These are phyloP conservation scores for Picocystis sp. DNA, from an alignment of 163 green algal species.

Conservation along the genomic window DNA sequence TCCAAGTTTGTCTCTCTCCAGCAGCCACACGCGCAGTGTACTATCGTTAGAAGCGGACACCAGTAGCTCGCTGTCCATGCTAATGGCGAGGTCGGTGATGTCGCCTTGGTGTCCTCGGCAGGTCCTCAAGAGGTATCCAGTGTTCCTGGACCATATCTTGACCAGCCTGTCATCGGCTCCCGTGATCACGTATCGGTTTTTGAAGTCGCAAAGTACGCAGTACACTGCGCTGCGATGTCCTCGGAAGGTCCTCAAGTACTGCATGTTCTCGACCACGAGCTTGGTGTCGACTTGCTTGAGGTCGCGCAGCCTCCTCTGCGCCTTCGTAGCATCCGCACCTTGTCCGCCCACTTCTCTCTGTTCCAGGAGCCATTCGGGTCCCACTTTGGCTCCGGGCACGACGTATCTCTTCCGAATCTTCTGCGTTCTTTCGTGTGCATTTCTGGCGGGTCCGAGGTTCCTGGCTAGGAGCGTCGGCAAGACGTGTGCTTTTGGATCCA, in stretches of 20 bases:
- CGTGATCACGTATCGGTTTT: slow-evolving; percentile 36
- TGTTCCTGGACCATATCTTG: slow-evolving; percentile 62
- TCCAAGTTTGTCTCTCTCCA: slow-evolving; percentile 27
- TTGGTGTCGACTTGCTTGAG: too few relatives aligned
- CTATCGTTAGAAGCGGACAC: slow-evolving; percentile 42
- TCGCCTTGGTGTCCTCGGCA: slow-evolving; percentile 55
- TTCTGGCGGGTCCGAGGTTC: too few relatives aligned
- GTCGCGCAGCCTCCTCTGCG: too few relatives aligned
- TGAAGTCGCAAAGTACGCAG: slow-evolving; percentile 39
- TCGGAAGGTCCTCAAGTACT: slow-evolving; percentile 31
- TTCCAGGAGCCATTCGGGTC: too few relatives aligned
- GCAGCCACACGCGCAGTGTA: slow-evolving; percentile 45
- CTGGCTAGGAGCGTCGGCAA: too few relatives aligned
- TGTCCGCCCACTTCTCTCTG: too few relatives aligned
- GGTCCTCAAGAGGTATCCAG: slow-evolving; percentile 32
- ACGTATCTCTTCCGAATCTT: too few relatives aligned
- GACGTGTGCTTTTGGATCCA: too few relatives aligned
- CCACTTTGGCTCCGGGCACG: too few relatives aligned
- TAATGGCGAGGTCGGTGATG: slow-evolving; percentile 60
- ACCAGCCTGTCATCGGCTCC: slow-evolving; percentile 63
- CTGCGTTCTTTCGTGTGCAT: too few relatives aligned
- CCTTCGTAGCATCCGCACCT: too few relatives aligned
- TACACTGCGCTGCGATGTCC: slow-evolving; percentile 57
- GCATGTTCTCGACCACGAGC: too few relatives aligned
- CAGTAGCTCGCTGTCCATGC: slow-evolving; percentile 30